These are phyloP conservation scores for Geranomyces michiganensis DNA, from an alignment of 192 early-diverging fungal species.

Conservation along the genomic window DNA sequence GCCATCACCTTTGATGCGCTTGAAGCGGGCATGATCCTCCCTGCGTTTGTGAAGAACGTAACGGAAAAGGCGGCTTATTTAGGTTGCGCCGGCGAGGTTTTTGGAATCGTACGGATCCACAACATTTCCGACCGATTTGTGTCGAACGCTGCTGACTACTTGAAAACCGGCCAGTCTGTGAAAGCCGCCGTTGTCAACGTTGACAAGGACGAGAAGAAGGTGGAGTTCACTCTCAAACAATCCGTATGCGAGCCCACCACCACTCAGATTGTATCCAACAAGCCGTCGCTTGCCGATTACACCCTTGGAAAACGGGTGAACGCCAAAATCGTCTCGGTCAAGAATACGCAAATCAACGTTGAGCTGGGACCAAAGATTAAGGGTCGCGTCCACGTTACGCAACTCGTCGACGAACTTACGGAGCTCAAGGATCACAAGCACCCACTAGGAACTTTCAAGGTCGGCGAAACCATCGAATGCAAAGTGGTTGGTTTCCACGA, in stretches of 20 bases:
- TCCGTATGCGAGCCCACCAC: slow-evolving; percentile 42
- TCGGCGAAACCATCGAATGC: slow-evolving; percentile 54
- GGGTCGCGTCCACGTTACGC: slow-evolving; percentile 77
- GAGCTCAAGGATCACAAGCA: slow-evolving; percentile 40
- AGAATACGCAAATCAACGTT: slow-evolving; percentile 54
- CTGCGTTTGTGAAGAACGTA: slow-evolving; percentile 74
- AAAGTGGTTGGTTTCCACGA: slow-evolving; percentile 71
- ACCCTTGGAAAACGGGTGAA: slow-evolving; percentile 35
- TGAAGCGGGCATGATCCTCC: slow-evolving; percentile 63
- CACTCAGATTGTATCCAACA: slow-evolving; percentile 18
- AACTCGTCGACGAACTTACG: slow-evolving; percentile 56
- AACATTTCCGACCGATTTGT: slow-evolving; percentile 69
- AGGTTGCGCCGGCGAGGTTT: slow-evolving; percentile 57
- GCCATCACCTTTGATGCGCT: slow-evolving; percentile 51
- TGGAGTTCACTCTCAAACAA: slow-evolving; percentile 69
- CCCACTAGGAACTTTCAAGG: slow-evolving; percentile 44
- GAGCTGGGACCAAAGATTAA: slow-evolving; percentile 68
- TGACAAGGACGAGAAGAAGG: slow-evolving; percentile 50
- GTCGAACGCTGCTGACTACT: slow-evolving; percentile 52
- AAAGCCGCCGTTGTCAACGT: slow-evolving; percentile 60
- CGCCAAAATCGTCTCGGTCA: slow-evolving; percentile 41
- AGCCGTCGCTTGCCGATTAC: slow-evolving; percentile 37
- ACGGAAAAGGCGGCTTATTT: slow-evolving; percentile 74
- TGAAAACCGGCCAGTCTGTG: slow-evolving; percentile 72
- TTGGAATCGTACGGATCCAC: slow-evolving; percentile 62